Evolutionary conservation across 352 stramenopile genomes (phyloP), one percentile per base, ranked within the genome.

Genomic region (Thraustochytrium striatum): DNA sequence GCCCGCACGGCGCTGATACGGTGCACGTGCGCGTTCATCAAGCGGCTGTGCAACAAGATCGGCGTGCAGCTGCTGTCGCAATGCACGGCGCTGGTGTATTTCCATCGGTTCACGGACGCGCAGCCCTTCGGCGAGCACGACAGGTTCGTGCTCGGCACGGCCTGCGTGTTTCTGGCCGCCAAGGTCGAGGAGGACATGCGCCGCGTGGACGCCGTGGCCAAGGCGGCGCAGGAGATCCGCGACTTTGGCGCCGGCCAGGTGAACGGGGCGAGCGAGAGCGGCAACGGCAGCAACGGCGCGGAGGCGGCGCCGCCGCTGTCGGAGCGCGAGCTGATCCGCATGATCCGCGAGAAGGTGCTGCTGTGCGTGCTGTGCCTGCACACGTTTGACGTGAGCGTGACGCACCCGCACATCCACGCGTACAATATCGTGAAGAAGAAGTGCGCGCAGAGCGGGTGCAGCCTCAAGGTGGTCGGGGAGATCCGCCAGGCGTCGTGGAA

Each of bases 51-150:
- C 30, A 91, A 92, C 57, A 79, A 85, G 2, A 69, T 94, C 39
- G 86, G 93, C 68, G 72, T 94, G 47, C 88, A 89, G 21, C 92
- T 92, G 78, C 85, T 94, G 7, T 88, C 88, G 58, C 87, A 92
- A 68, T 90, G 91, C 78, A 93, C 87, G 53, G 90, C 89, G 28
- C 86, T 90, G 83, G 91, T 91, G 57, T 95, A 89, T 59, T 87
- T 95, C n/a, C 90, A 95, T 72, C 87, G 89, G 35, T 95, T 95
- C 81, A 93, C 87, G 83, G 91, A 91, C 85, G 86, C 88, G 1
- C 89, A 93, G 83, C 92, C 89, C 28, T 84, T 94, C 44, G 87
- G 92, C 41, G 86, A 87, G 25, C 91, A 94, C 81, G 89, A 95
- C 82, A 90, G 91, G 79, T 94, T 88, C 79, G 59, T 92, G n/a